Conservation (phyloP, 108 stramenopile species). For the Fragilariopsis cylindrus region DNA sequence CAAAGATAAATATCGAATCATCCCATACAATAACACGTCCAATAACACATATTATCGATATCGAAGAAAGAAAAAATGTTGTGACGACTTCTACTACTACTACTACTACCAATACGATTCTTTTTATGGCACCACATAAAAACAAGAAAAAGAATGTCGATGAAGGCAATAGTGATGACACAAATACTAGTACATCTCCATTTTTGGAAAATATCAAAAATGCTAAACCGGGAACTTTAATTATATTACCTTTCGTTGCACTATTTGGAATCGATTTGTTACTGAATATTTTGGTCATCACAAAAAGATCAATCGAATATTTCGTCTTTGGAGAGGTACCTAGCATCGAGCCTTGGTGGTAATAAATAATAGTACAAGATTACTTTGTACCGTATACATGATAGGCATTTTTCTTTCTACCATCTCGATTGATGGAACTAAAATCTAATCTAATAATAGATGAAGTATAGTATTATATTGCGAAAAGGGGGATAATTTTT, state of each 20-base stretch:
- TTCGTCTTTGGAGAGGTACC: constrained; percentile 15
- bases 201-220: background rate
- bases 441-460: too few relatives aligned
- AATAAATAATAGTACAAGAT: background rate
- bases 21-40: too few relatives aligned
- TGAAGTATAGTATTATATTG: too few relatives aligned
- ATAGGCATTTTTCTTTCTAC: too few relatives aligned
- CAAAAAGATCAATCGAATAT: constrained; percentile 51
- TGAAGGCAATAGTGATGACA: background rate
- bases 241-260: constrained; percentile 45
- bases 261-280: constrained; percentile 55
- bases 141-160: background rate
- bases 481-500: too few relatives aligned
- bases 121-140: background rate
- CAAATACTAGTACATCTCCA: background rate
- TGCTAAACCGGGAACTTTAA: constrained; percentile 45
- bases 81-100: constrained; percentile 1
- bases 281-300: constrained; percentile 44
- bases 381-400: too few relatives aligned
- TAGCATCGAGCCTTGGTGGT: constrained; percentile 19
- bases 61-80: background rate
- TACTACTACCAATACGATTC: background rate
- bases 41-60: too few relatives aligned
- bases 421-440: too few relatives aligned
- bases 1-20: too few relatives aligned